A percentile compares a stretch with the other conserved stretches of the same genome.
phyloP scores from a whole-genome alignment of 208 protist species.

The Wallacemonas sp. region DNA sequence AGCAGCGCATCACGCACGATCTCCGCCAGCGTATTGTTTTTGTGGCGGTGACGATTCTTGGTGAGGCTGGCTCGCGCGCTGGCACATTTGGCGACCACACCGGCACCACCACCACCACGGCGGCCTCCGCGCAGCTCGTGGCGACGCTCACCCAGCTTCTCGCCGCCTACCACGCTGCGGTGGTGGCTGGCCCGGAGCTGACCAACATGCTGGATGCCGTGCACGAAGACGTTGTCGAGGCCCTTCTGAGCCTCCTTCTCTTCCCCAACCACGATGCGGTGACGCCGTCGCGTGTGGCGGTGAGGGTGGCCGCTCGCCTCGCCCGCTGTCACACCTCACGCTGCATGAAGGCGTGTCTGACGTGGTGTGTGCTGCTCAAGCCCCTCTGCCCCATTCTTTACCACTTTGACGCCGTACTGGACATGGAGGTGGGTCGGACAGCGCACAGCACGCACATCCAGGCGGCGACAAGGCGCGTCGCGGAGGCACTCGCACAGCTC shows the following conservation, averaged over 20 bases:
- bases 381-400: constrained; percentile 56
- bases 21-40: constrained; percentile 61
- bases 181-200: constrained; percentile 55
- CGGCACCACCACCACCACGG: not conserved
- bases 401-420: constrained; percentile 61
- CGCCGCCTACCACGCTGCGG: constrained; percentile 65
- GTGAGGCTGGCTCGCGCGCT: constrained; percentile 32
- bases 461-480: constrained; percentile 31
- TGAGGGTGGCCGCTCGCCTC: constrained; percentile 48
- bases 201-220: constrained; percentile 18
- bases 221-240: constrained; percentile 32
- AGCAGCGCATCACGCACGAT: constrained; percentile 44
- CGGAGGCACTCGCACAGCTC: constrained; percentile 28
- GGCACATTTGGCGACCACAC: not conserved
- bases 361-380: constrained; percentile 55
- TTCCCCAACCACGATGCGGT: not conserved
- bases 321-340: constrained; percentile 31
- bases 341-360: constrained; percentile 33
- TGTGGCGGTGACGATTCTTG: constrained; percentile 51
- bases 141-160: constrained; percentile 45
- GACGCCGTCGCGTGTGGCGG: constrained; percentile 12
- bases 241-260: constrained; percentile 24
- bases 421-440: constrained; percentile 46
- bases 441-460: constrained; percentile 33
- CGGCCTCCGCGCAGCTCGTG: constrained; percentile 10